Evolutionary conservation across 2,329 filamentous ascomycete genomes (phyloP), one percentile per base, ranked within the genome.

Genomic region (Cercospora nicotianae): DNA sequence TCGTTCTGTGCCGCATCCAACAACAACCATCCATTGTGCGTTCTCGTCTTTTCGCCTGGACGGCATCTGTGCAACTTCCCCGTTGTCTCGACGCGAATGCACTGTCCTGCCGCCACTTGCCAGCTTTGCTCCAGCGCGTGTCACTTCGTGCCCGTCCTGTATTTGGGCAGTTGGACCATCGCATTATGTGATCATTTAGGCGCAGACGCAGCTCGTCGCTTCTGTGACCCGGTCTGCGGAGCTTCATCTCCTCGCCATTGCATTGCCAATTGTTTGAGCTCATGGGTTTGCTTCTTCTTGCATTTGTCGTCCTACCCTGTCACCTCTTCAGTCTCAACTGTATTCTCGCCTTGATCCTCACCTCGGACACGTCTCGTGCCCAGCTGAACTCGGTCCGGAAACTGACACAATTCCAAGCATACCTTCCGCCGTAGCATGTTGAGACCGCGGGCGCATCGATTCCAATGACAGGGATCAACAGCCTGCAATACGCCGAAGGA

Each of bases 181-280:
- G 48, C 48, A 55, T 55, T 55, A 55, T 55, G 48, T 55, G 48
- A 55, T 55, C 23, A 16, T 16, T 18, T 20, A 12, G 48, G 12
- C 48, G 23, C 48, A 55, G 48, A 59, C 31, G 55, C 55, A 36
- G 23, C 55, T 36, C 55, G 55, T 59, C 55, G 55, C 31, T 59
- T 59, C 28, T 36, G 55, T 58, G 31, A 30, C 55, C 55, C 18
- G 16, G 28, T 59, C 18, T 59, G 55, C 18, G 28, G 16, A 59
- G 55, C 30, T 28, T 36, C 8, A 18, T 59, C 28, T 8, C 28
- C 55, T 36, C 31, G 18, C 55, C n/a, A 36, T 23, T 59, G 16
- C 55, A 36, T 36, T 18, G n/a, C 31, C 55, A 59, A 59, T 36
- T 36, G 55, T 36, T 36, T 59, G 16, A 28, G 55, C 16, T n/a